Evolutionary conservation across 352 stramenopile genomes (phyloP), one percentile per base, ranked within the genome.

Genomic region (Heterotrichella gracilis): DNA sequence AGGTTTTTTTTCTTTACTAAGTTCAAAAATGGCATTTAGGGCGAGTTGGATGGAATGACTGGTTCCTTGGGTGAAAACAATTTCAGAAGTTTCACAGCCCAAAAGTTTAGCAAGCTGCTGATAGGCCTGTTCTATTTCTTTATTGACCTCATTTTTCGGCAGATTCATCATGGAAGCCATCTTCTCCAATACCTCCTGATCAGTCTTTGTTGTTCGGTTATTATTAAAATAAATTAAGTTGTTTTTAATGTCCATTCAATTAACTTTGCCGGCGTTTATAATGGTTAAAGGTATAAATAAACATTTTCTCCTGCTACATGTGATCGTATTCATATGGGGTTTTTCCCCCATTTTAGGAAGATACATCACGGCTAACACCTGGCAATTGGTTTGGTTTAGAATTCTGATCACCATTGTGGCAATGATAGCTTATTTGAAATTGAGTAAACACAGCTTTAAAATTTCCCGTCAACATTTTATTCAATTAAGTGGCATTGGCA

Each of bases 191-290:
- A 53, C 32, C 32, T n/a, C n/a, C 9, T 53, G 9, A n/a, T 53
- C 32, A 53, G n/a, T 53, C n/a, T 53, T 53, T 9, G 32, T 53
- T 53, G 32, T 53, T 17, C 9, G 9, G 32, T 53, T 53, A 53
- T 53, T 53, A n/a, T 53, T n/a, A 53, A 53, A 53, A 53, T 53
- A 53, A 53, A 53, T 53, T 53, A 53, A 53, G n/a, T 53, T 53
- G 32, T 53, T 53, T 53, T 9, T 53, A n/a, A 53, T 17, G n/a
- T 9, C 32, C 32, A 53, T 53, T 9, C 32, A 17, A 53, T 53
- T 17, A 53, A 53, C 9, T 53, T 53, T 9, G 9, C n/a, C 9
- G n/a, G 9, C n/a, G 9, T 53, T 17, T 53, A 17, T 53, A 17
- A 17, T 53, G 32, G 9, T 53, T 53, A 53, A 53, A 53, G 32